Evolutionary conservation across 805 yeast species (phyloP).

Genomic region (Candida verbasci): DNA sequence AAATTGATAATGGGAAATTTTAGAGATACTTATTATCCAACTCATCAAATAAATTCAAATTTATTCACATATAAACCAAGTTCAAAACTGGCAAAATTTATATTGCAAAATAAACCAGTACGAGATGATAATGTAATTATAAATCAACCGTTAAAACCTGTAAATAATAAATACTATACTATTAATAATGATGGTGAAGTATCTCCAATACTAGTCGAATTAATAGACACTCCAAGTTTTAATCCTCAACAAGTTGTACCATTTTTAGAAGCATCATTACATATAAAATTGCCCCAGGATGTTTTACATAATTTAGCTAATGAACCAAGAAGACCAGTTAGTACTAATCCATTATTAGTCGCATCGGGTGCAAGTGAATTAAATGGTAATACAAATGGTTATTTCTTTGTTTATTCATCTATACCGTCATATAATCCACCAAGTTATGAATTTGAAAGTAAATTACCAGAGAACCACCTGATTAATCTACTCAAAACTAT

Average conservation of each 20-base stretch:
- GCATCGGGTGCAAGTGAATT: conserved; percentile 78
- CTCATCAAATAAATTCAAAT: conserved; percentile 56
- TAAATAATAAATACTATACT: background rate
- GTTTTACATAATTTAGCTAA: conserved; percentile 58
- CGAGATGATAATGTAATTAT: background rate
- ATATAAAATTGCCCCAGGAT: conserved; percentile 55
- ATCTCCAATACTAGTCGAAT: conserved; percentile 60
- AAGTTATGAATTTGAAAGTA: conserved; percentile 36
- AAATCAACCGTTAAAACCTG: background rate
- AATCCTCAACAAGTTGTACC: conserved; percentile 66
- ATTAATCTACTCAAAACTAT: conserved; percentile 42
- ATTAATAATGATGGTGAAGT: background rate
- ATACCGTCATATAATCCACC: conserved; percentile 65
- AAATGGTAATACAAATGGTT: conserved; percentile 74
- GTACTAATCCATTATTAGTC: conserved; percentile 63
- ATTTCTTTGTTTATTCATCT: conserved; percentile 63
- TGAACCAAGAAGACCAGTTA: conserved; percentile 57
- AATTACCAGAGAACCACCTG: conserved; percentile 11
- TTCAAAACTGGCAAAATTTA: conserved; percentile 11
- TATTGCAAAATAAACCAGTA: conserved; percentile 19
- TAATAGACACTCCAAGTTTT: conserved; percentile 73
- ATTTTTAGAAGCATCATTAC: conserved; percentile 67
- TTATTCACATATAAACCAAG: conserved; percentile 51
- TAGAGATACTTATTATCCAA: conserved; percentile 73
- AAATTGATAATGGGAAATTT: conserved; percentile 44